phyloP scores from a whole-genome alignment of 208 protist genomes.

The Acanthamoeba sp. region DNA sequence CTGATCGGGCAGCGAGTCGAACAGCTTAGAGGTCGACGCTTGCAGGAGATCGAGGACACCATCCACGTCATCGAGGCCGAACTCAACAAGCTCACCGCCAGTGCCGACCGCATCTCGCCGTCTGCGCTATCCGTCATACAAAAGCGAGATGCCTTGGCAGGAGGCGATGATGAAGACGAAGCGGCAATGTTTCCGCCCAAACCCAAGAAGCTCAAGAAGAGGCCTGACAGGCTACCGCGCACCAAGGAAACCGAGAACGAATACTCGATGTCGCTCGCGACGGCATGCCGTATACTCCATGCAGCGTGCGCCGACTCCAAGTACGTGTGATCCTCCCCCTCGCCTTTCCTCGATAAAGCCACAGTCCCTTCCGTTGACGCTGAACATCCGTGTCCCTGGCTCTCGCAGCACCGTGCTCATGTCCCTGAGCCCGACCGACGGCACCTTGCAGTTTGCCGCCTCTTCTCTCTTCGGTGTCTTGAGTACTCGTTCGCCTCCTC shows the following conservation, averaged over 20 bases:
- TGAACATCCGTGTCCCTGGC: no score
- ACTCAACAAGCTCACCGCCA: slow-evolving; percentile 40
- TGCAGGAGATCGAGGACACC: slow-evolving; percentile 63
- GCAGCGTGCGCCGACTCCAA: neutral
- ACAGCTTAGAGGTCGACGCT: neutral
- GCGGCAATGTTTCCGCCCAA: neutral
- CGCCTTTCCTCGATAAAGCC: neutral
- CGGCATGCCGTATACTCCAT: neutral
- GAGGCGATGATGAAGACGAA: neutral
- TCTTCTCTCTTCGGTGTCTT: neutral
- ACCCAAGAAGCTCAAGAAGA: slow-evolving; percentile 38
- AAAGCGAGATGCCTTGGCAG: no score
- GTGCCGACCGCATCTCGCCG: neutral
- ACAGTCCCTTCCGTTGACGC: no score
- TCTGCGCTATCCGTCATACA: neutral
- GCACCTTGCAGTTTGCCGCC: slow-evolving; percentile 10
- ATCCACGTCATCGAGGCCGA: slow-evolving; percentile 44
- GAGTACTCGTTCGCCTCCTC: neutral
- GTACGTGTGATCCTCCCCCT: neutral
- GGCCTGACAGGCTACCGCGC: slow-evolving; percentile 13
- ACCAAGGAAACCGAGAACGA: slow-evolving; percentile 25
- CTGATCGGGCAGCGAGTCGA: neutral
- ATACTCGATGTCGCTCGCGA: neutral
- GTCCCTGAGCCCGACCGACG: neutral
- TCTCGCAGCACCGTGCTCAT: neutral